Conservation (phyloP, 192 early-diverging fungal species). For the Phycomyces blakesleeanus region DNA sequence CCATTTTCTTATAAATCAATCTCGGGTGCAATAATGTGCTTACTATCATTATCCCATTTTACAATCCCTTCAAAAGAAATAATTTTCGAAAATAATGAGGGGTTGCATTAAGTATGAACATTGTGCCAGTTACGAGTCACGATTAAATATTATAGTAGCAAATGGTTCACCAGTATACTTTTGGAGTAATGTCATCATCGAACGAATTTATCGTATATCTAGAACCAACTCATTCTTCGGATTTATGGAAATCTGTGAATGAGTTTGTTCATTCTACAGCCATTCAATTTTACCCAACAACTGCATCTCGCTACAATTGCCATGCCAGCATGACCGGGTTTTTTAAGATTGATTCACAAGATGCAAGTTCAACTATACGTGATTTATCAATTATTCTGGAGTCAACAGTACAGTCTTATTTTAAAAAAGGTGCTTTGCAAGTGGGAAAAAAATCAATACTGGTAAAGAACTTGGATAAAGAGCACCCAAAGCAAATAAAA, state of each 20-base stretch:
- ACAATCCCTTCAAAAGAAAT: no score
- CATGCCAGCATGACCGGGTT: conserved; percentile 18
- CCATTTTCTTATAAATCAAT: no score
- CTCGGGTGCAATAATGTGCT: no score
- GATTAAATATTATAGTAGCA: no score
- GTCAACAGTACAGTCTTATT: neutral
- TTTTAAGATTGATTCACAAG: neutral
- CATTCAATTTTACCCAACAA: neutral
- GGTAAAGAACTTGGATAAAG: no score
- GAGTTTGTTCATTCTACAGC: neutral
- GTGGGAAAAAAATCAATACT: neutral
- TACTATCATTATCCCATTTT: no score
- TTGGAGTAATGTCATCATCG: no score
- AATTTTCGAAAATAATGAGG: no score
- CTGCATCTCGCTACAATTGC: conserved; percentile 7
- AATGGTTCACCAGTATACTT: no score
- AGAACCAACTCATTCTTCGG: neutral
- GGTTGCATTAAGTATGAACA: no score
- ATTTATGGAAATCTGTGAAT: neutral
- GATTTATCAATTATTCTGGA: neutral
- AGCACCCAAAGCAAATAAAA: neutral
- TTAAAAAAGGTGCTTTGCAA: neutral
- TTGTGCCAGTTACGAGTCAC: no score
- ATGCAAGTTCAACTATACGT: neutral
- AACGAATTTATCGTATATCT: conserved; percentile 13